A percentile compares a stretch with the other conserved stretches of the same genome.
Conservation (phyloP, 176 grass and related monocot genomes). For the Aegilops sharonensis region DNA sequence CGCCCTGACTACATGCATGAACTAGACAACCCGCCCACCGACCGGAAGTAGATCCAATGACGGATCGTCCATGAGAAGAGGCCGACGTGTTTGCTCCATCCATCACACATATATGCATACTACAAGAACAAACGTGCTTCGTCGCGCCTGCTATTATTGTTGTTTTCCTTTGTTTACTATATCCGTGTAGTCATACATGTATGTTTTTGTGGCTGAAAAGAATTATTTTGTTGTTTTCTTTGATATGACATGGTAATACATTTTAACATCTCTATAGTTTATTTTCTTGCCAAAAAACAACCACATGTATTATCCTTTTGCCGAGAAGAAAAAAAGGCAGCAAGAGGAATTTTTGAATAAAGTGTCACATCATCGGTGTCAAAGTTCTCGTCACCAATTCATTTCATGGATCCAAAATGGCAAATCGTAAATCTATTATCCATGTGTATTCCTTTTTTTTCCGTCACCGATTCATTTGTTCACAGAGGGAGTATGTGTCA, state of each 20-base stretch:
- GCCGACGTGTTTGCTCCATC: background rate
- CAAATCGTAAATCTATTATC: too few relatives aligned
- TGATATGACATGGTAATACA: background rate
- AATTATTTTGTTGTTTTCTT: background rate
- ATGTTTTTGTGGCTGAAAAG: background rate
- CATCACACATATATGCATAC: background rate
- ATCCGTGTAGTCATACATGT: background rate
- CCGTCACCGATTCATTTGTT: too few relatives aligned
- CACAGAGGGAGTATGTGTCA: too few relatives aligned
- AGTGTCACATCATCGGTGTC: background rate
- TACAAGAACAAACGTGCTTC: background rate
- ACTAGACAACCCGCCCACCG: background rate
- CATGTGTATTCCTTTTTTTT: too few relatives aligned
- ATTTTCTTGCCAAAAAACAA: background rate
- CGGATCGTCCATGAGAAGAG: background rate
- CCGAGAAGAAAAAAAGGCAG: too few relatives aligned
- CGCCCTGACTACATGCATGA: background rate
- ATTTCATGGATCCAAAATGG: too few relatives aligned
- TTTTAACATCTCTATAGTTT: background rate
- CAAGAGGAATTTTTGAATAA: too few relatives aligned
- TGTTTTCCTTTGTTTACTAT: background rate
- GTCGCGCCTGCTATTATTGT: background rate
- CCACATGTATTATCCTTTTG: too few relatives aligned
- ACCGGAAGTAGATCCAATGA: background rate
- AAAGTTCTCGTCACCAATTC: background rate